Conservation (phyloP, 306 rosid species). For the Casuarina cunninghamiana region DNA sequence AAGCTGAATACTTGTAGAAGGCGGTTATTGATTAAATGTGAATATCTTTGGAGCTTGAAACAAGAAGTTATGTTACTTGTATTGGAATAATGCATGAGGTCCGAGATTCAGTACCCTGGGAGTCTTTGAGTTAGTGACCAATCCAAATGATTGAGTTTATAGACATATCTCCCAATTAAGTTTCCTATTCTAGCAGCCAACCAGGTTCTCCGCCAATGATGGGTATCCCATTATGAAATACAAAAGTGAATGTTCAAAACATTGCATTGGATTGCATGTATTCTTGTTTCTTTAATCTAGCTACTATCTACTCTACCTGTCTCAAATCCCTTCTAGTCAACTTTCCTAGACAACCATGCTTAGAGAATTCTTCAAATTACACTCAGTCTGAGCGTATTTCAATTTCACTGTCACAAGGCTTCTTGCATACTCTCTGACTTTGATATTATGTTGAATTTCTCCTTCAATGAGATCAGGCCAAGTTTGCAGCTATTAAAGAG, state of each 20-base stretch:
- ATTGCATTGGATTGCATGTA: not conserved
- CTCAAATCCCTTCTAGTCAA: not conserved
- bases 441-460: constrained; percentile 7
- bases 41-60: not conserved
- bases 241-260: not conserved
- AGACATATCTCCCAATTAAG: not conserved
- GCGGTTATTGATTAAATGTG: not conserved
- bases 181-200: not conserved
- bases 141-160: not conserved
- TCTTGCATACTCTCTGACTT: constrained; percentile 16
- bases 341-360: not conserved
- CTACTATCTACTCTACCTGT: not conserved
- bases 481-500: constrained; percentile 53
- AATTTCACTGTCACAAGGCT: constrained; percentile 10
- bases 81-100: not conserved
- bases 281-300: not conserved
- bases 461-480: constrained; percentile 45
- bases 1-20: not conserved
- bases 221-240: not conserved
- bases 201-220: not conserved
- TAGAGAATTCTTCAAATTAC: not conserved
- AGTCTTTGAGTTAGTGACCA: not conserved
- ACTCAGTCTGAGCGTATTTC: not conserved
- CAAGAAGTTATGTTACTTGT: not conserved
- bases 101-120: not conserved